A percentile compares a stretch with the other conserved stretches of the same genome.
Conservation (phyloP, 164 flowering plant genomes). For the Vitis vinifera region DNA sequence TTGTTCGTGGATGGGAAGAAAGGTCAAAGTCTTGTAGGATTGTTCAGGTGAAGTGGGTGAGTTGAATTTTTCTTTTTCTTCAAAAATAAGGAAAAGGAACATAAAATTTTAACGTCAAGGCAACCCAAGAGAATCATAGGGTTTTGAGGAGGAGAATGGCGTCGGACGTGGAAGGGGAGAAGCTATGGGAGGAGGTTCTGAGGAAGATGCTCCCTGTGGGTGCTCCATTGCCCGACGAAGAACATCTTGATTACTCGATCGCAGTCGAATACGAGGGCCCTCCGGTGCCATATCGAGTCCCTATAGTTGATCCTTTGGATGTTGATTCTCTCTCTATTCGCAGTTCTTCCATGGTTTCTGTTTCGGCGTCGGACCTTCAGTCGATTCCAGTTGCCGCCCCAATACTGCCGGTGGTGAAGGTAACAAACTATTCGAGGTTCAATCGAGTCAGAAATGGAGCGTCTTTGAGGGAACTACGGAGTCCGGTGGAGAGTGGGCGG, state of each 20-base stretch:
- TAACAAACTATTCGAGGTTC: slow-evolving; percentile 8
- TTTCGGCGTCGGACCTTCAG: slow-evolving; percentile 15
- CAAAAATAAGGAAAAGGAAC: too few species aligned
- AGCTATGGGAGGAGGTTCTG: slow-evolving; percentile 36
- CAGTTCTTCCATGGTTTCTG: slow-evolving; percentile 22
- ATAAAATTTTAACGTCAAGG: too few species aligned
- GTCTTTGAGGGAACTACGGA: not conserved
- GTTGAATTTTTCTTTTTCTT: too few species aligned
- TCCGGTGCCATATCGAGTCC: slow-evolving; percentile 34
- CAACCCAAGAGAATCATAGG: too few species aligned
- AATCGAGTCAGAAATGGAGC: slow-evolving; percentile 9
- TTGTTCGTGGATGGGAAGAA: too few species aligned
- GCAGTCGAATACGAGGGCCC: slow-evolving; percentile 56
- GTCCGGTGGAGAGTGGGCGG: slow-evolving; percentile 19
- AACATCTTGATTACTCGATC: slow-evolving; percentile 57
- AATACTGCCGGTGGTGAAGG: slow-evolving; percentile 11
- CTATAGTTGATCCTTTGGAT: slow-evolving; percentile 39
- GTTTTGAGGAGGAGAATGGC: not conserved
- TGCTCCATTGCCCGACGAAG: slow-evolving; percentile 56
- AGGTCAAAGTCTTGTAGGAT: too few species aligned
- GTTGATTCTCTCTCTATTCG: slow-evolving; percentile 23
- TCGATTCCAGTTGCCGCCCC: slow-evolving; percentile 20
- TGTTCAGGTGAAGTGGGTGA: too few species aligned
- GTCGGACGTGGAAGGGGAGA: slow-evolving; percentile 13
- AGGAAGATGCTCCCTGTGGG: slow-evolving; percentile 52